Evolutionary conservation across 495 filamentous ascomycete genomes (phyloP).

Genomic region (Aspergillus baeticus): DNA sequence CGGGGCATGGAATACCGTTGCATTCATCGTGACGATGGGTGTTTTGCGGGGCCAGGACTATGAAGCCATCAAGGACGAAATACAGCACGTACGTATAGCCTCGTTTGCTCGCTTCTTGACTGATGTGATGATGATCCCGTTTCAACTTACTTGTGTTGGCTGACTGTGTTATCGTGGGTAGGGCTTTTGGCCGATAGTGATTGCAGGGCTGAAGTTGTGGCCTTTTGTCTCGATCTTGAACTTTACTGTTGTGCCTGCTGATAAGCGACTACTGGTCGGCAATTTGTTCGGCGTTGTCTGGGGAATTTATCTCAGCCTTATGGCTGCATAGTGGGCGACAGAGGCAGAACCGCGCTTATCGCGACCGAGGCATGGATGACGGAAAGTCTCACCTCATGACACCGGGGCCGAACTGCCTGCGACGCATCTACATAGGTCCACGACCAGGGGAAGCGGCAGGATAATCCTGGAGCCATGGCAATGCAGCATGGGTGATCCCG

Average conservation of each 20-base stretch:
- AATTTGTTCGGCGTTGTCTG: constrained; percentile 74
- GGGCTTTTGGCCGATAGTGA: constrained; percentile 67
- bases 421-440: neutral
- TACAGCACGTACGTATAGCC: constrained; percentile 33
- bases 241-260: constrained; percentile 70
- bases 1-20: constrained; percentile 68
- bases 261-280: constrained; percentile 66
- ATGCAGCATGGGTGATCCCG: no score
- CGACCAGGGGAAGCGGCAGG: neutral
- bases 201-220: constrained; percentile 79
- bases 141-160: neutral
- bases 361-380: no score
- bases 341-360: neutral
- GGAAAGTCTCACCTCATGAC: no score
- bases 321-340: constrained; percentile 34
- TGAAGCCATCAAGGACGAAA: constrained; percentile 24
- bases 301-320: constrained; percentile 77
- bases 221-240: constrained; percentile 72
- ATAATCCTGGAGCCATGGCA: no score
- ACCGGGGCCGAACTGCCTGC: no score
- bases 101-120: neutral
- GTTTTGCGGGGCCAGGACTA: constrained; percentile 38
- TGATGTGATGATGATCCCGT: neutral
- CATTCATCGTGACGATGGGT: constrained; percentile 60
- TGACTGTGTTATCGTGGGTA: constrained; percentile 8